Evolutionary conservation across 2,329 filamentous ascomycete genomes (phyloP), one percentile per base, ranked within the genome.

Genomic region (Pseudogymnoascus sp.): DNA sequence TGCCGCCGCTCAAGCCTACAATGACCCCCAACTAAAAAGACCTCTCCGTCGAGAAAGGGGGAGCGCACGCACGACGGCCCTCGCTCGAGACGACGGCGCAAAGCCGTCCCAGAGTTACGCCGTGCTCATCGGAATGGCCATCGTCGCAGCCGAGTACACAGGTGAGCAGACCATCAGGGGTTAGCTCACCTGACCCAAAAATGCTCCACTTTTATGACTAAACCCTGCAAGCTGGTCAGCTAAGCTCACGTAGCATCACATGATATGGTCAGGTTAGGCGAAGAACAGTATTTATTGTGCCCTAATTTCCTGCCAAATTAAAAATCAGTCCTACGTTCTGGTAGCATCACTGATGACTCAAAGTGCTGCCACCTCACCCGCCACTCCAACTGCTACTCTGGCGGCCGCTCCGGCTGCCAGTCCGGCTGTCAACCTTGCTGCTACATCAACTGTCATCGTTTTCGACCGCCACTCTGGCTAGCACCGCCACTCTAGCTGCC

Each of bases 81-180:
- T 88, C 85, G 29, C 82, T 87, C 61, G 78, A 83, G 94, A 97
- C 71, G 91, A 97, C 71, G 93, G 92, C 68, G 79, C 81, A 61
- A 97, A 99, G 73, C 94, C 94, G 5, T 83, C 86, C 4, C 91
- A 93, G 75, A 97, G 92, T 76, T 99, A 99, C 73, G 93, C 94
- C 17, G 89, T 89, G 68, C 82, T 99, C 68, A 97, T 99, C 66
- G 94, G 90, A 71, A 97, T 97, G 92, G 92, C 94, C 59, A 97
- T 99, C 69, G 80, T 97, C 21, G 86, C 92, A 64, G 90, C 94
- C 4, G 47, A 33, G 47, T 33, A 57, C 47, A 57, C 47, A 57
- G 31, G 47, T 57, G 47, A 57, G 2, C 47, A 8, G 47, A 9
- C 47, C 47, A 57, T 57, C 15, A 57, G 47, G 47, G 26, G 26